phyloP scores from a whole-genome alignment of 1,139 yeast species.

The Blastobotrys petasosporus region DNA sequence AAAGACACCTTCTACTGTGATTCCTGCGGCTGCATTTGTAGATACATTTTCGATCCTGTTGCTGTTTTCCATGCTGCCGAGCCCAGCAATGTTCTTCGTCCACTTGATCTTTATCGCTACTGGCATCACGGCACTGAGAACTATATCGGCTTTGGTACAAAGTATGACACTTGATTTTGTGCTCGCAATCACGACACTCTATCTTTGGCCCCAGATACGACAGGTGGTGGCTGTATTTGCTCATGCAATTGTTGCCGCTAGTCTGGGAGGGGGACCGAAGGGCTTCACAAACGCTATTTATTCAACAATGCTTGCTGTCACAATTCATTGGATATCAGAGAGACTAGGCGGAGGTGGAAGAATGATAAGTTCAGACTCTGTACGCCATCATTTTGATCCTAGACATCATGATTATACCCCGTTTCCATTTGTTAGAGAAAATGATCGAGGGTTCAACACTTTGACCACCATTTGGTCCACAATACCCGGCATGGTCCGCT shows the following conservation, averaged over 20 bases:
- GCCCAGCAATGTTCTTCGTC: constrained; percentile 25
- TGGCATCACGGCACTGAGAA: constrained; percentile 1
- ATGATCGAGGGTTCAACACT: constrained; percentile 20
- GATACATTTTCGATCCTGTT: constrained; percentile 32
- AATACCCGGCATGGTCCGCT: constrained; percentile 21
- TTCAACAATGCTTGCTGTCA: constrained; percentile 24
- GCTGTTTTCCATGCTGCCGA: constrained; percentile 29
- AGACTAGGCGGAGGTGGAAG: too few relatives aligned
- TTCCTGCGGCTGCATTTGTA: constrained; percentile 27
- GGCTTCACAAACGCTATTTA: constrained; percentile 31
- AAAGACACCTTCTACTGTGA: constrained; percentile 14
- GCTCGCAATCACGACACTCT: constrained; percentile 24
- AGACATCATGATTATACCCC: background rate
- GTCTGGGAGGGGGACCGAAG: constrained; percentile 32
- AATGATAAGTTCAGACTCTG: background rate
- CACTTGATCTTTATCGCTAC: constrained; percentile 26
- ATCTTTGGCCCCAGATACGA: constrained; percentile 24
- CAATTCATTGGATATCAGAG: too few relatives aligned
- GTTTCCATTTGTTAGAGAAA: constrained; percentile 4
- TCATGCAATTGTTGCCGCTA: constrained; percentile 33
- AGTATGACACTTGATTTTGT: constrained; percentile 8
- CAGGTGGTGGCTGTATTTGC: constrained; percentile 30
- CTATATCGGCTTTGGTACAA: background rate
- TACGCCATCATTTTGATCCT: background rate
- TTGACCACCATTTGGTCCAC: constrained; percentile 22